A percentile compares a stretch with the other conserved stretches of the same genome.
Evolutionary conservation across 2,329 filamentous ascomycete species (phyloP).

Genomic region (Teratosphaeria nubilosa): DNA sequence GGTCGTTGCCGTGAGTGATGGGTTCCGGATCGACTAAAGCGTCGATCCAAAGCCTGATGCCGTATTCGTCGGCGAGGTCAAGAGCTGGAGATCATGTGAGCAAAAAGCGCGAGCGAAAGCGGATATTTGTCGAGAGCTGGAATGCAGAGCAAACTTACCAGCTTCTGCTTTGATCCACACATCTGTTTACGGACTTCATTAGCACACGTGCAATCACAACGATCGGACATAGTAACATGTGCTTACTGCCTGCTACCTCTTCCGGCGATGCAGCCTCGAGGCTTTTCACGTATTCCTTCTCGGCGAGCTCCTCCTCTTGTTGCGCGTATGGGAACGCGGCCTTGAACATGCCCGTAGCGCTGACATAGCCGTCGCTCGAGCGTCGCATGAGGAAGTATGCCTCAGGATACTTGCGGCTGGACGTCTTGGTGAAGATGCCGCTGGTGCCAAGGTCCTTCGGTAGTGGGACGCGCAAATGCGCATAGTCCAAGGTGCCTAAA

Average conservation of each 20-base stretch:
- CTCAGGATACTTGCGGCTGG: constrained; percentile 54
- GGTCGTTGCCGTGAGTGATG: constrained; percentile 55
- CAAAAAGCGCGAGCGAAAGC: background rate
- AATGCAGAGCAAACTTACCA: background rate
- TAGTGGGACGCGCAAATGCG: constrained; percentile 82
- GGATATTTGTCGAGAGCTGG: background rate
- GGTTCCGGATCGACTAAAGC: constrained; percentile 85
- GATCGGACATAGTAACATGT: background rate
- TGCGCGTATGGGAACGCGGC: constrained; percentile 67
- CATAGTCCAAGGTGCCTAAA: constrained; percentile 85
- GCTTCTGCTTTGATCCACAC: constrained; percentile 1
- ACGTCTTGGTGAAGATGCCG: constrained; percentile 78
- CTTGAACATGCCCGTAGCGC: constrained; percentile 87
- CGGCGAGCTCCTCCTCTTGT: constrained; percentile 58
- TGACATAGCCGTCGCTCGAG: constrained; percentile 74
- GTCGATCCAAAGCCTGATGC: constrained; percentile 74
- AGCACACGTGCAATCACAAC: background rate
- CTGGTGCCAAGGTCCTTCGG: constrained; percentile 80
- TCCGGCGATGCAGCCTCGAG: constrained; percentile 72
- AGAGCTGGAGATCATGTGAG: constrained; percentile 50
- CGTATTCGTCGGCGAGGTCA: constrained; percentile 74
- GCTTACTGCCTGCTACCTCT: constrained; percentile 70
- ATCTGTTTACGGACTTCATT: background rate
- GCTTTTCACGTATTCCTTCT: constrained; percentile 76
- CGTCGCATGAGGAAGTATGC: constrained; percentile 95